Evolutionary conservation across 371 early-diverging fungal species (phyloP).

Genomic region (Blyttiomyces sp.): DNA sequence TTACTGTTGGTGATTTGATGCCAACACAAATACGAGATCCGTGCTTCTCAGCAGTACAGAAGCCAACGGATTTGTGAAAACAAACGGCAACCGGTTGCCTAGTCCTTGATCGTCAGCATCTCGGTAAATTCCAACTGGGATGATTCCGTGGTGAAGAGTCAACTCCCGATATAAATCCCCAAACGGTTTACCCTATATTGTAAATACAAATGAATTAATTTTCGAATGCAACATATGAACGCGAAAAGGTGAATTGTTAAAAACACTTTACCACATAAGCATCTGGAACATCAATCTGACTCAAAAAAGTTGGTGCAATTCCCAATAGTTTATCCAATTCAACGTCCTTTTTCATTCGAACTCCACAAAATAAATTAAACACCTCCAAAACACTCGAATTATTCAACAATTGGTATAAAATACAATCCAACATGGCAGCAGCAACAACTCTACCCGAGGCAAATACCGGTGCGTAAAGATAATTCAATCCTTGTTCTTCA

Average conservation of each 20-base stretch:
- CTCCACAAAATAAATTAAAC: slow-evolving; percentile 35
- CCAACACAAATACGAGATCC: slow-evolving; percentile 39
- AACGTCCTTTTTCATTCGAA: slow-evolving; percentile 16
- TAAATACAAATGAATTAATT: too few species aligned
- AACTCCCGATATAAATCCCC: slow-evolving; percentile 29
- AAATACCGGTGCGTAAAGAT: slow-evolving; percentile 38
- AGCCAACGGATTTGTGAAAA: slow-evolving; percentile 40
- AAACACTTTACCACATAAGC: slow-evolving; percentile 19
- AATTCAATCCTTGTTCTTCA: slow-evolving; percentile 13
- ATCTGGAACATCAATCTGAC: slow-evolving; percentile 23
- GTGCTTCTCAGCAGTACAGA: slow-evolving; percentile 21
- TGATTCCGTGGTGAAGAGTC: slow-evolving; percentile 26
- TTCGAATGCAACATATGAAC: too few species aligned
- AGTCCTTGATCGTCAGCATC: slow-evolving; percentile 3
- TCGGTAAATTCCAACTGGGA: slow-evolving; percentile 39
- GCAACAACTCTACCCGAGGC: slow-evolving; percentile 36
- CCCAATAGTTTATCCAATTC: slow-evolving; percentile 17
- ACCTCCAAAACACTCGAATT: slow-evolving; percentile 28
- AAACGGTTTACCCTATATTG: slow-evolving; percentile 24
- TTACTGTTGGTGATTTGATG: too few species aligned
- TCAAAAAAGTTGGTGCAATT: slow-evolving; percentile 22
- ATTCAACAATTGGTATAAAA: slow-evolving; percentile 24
- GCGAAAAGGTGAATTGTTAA: too few species aligned
- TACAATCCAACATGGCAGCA: slow-evolving; percentile 32
- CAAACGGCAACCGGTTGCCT: slow-evolving; percentile 41